Evolutionary conservation across 2,329 filamentous ascomycete genomes (phyloP), one percentile per base, ranked within the genome.

Genomic region (Phaeosphaeria sp.): DNA sequence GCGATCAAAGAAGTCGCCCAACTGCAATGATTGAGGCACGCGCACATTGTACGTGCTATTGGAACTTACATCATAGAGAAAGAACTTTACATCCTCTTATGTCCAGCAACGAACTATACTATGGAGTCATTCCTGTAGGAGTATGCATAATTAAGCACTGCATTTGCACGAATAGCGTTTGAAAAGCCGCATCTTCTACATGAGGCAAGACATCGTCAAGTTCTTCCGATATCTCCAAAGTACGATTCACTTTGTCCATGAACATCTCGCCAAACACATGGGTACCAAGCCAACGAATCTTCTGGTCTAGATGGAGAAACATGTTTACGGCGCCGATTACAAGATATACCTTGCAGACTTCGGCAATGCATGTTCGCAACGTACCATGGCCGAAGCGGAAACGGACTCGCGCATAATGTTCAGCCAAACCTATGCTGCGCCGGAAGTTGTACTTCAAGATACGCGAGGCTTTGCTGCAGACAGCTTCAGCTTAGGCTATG

Each of bases 281-380:
- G 66, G 69, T 39, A 72, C 50, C 30, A 54, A 54, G 43, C 69
- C 69, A 0, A 52, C 65, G 33, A 72, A 71, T 22, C n/a, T n/a
- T n/a, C n/a, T n/a, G n/a, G 44, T 54, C 6, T 15, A 49, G 11
- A 20, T 44, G 4, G 7, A 44, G 17, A 6, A 21, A 23, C 20
- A n/a, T n/a, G n/a, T n/a, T n/a, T n/a, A n/a, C n/a, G n/a, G n/a
- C n/a, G n/a, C n/a, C n/a, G n/a, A n/a, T n/a, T 39, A 39, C 33
- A 41, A 42, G 17, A 13, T 50, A 3, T 50, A 42, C 27, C 39
- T 50, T 17, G 48, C 48, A 6, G 48, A 50, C 25, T 50, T 50
- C 23, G 30, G 48, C 17, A 50, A 42, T 9, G 18, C 48, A 17
- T 20, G 48, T 3, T 22, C 48, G 1, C 25, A 41, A 10, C 3